Evolutionary conservation across 164 flowering plant species (phyloP), one percentile per base, ranked within the genome.

Genomic region (Stephania japonica): DNA sequence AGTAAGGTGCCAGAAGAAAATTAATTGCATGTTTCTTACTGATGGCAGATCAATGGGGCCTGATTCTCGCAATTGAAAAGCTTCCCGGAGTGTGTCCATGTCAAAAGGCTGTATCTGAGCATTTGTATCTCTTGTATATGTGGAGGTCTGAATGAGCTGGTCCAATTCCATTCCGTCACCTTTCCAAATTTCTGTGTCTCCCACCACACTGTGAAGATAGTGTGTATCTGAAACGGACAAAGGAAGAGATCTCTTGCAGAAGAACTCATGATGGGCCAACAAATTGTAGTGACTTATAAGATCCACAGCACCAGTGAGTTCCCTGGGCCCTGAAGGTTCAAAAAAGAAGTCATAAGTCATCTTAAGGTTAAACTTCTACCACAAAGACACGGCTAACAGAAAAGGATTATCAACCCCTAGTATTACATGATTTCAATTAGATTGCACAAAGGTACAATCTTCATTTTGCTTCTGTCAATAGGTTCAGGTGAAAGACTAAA

Each of bases 121-220:
- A 80, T 79, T 87, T 41, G 81, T 72, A 53, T 84, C 86, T 76
- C 86, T 81, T 59, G 76, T 65, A 71, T 78, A 72, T 3, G 88
- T 81, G n/a, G 84, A 70, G 72, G 74, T 82, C 72, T 88, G 87
- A 71, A 88, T 75, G 70, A 92, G 93, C 79, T 92, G 98, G 78
- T 86, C 89, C 81, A 92, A 78, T 73, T 92, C 89, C 98, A 92
- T 92, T 65, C 98, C 96, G 70, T 91, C 94, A 63, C 96, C 98
- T 84, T 91, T 92, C 75, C 92, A 84, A 41, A 92, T 89, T 74
- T 88, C 91, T n/a, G 91, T 87, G 78, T 91, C 96, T 56, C 98
- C 98, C 19, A 90, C 94, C 71, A 92, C 90, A 82, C 86, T 85
- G 79, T 87, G 91, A 77, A 92, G 94, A 83, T 92, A 92, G 73